Conservation (phyloP, 192 early-diverging fungal genomes). For the Backusella westeae region DNA sequence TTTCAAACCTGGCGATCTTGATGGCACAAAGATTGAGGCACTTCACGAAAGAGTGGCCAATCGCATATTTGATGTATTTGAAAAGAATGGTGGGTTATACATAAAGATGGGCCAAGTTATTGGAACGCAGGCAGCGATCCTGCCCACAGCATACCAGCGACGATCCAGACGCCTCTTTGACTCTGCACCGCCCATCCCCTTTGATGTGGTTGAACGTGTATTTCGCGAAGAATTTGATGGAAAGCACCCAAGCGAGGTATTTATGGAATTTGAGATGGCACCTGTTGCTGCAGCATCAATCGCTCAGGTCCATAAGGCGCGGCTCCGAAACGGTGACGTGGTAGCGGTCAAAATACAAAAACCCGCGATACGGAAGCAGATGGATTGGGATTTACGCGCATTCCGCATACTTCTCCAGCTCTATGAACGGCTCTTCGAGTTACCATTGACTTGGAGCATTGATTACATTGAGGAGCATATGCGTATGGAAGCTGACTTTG, state of each 20-base stretch:
- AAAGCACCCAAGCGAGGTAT: constrained; percentile 58
- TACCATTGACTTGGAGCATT: constrained; percentile 79
- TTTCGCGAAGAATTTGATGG: constrained; percentile 65
- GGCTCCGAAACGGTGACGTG: constrained; percentile 55
- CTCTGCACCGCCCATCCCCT: constrained; percentile 75
- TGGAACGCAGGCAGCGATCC: constrained; percentile 61
- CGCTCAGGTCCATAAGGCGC: constrained; percentile 90
- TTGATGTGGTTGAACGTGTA: constrained; percentile 58
- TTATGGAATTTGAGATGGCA: constrained; percentile 62
- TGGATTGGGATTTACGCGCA: constrained; percentile 78
- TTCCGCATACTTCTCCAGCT: constrained; percentile 57
- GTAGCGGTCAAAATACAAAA: constrained; percentile 97
- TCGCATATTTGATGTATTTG: constrained; percentile 73
- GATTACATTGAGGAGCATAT: constrained; percentile 72
- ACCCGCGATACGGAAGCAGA: constrained; percentile 82
- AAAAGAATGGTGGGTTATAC: constrained; percentile 84
- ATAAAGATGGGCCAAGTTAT: constrained; percentile 88
- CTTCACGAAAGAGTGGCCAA: constrained; percentile 75
- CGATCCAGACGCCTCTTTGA: constrained; percentile 74
- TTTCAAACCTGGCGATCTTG: constrained; percentile 58
- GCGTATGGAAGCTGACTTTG: constrained; percentile 85
- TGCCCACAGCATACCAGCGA: constrained; percentile 58
- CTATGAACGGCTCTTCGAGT: constrained; percentile 78
- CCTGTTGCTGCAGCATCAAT: constrained; percentile 91
- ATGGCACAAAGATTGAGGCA: constrained; percentile 49